Conservation (phyloP, 768 basidiomycete genomes). For the Pulveroboletus sp. region DNA sequence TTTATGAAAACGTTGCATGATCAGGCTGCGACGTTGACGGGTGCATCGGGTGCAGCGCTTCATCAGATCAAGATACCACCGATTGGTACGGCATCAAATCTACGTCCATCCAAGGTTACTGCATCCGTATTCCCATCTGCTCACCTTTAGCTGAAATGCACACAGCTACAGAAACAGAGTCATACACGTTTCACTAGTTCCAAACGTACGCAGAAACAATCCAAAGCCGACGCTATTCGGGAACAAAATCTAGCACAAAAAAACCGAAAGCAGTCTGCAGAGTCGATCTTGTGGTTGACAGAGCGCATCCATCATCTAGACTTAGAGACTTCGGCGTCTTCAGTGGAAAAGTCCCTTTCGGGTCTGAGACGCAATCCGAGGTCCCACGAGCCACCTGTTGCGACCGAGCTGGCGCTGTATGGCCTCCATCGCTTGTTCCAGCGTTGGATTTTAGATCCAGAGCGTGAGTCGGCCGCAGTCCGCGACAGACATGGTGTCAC, state of each 20-base stretch:
- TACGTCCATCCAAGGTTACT: slow-evolving; percentile 10
- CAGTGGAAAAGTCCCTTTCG: slow-evolving; percentile 32
- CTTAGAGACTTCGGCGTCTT: slow-evolving; percentile 11
- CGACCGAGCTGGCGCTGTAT: slow-evolving; percentile 49
- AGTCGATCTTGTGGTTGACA: slow-evolving; percentile 49
- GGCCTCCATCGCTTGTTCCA: slow-evolving; percentile 47
- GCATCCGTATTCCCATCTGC: neutral
- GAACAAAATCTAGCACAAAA: slow-evolving; percentile 44
- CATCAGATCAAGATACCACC: slow-evolving; percentile 51
- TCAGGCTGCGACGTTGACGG: slow-evolving; percentile 60
- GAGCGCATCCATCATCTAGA: slow-evolving; percentile 39
- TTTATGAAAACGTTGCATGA: slow-evolving; percentile 54
- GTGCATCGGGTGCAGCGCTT: slow-evolving; percentile 51
- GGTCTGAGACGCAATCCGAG: slow-evolving; percentile 44
- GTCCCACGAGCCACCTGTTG: slow-evolving; percentile 39
- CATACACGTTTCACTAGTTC: slow-evolving; percentile 14
- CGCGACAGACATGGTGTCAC: slow-evolving; percentile 44
- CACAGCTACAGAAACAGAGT: slow-evolving; percentile 14
- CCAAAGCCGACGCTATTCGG: slow-evolving; percentile 39
- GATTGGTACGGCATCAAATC: slow-evolving; percentile 25
- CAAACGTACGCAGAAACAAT: slow-evolving; percentile 27
- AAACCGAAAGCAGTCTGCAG: slow-evolving; percentile 35
- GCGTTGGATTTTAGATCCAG: slow-evolving; percentile 47
- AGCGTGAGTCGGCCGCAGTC: slow-evolving; percentile 32
- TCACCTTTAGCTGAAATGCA: neutral